Evolutionary conservation across 345 rosid species (phyloP), one percentile per base, ranked within the genome.

Genomic region (Raphanus sativus): DNA sequence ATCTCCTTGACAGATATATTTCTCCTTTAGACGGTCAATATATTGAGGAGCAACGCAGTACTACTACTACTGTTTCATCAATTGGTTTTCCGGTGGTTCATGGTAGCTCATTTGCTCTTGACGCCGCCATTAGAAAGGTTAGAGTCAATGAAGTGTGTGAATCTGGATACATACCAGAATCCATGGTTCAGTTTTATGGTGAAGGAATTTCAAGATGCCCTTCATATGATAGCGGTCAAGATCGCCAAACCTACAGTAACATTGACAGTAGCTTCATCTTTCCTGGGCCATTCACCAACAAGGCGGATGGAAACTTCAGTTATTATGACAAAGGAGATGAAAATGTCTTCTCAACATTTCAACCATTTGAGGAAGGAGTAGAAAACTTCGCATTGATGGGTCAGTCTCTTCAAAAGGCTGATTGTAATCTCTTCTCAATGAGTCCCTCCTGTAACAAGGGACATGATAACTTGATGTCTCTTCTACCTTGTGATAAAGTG

Each of bases 111-210:
- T 69, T 86, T 68, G 78, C 54, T 80, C 86, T 85, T 71, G 85
- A 81, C 71, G 89, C 90, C 71, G 89, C 90, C 69, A 69, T 78
- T 65, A 83, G 81, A 73, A 91, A 84, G 81, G 89, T 83, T 36
- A 86, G 85, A 75, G 85, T 81, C 74, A 84, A 75, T 85, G 80
- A 80, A 65, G 85, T 88, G 59, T 87, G 81, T 85, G 90, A 84
- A 65, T 81, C 72, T 70, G 67, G 45, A 70, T 61, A 17, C 62
- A 78, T 74, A 83, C 83, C 61, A 62, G 82, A 60, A 62, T 69
- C 33, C 83, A 76, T 80, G 85, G 58, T 42, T 40, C 79, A 42
- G 56, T 32, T 56, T 70, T 69, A 11, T 56, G 67, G 68, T 16
- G 30, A 68, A 26, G 75, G 68, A 42, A 15, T 64, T 40, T 16